Conservation (phyloP, 148 eudicot species). For the Agrostemma githago region DNA sequence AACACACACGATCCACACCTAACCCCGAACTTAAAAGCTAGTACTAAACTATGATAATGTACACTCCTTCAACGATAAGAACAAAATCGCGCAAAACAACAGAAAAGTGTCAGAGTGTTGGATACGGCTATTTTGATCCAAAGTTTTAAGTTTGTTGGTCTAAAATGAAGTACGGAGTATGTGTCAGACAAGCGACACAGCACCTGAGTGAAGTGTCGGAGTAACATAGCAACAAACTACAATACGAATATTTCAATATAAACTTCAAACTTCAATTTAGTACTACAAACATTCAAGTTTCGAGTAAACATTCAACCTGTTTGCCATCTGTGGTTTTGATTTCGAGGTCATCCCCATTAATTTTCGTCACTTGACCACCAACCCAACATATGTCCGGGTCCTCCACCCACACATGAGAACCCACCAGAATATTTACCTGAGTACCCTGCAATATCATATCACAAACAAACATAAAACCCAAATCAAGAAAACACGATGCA, state of each 20-base stretch:
- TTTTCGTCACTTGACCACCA: slow-evolving; percentile 36
- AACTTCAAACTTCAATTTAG: slow-evolving; percentile 1
- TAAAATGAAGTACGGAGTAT: too few relatives aligned
- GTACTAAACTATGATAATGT: background rate
- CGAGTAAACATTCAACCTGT: slow-evolving; percentile 23
- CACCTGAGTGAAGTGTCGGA: too few relatives aligned
- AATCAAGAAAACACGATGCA: background rate
- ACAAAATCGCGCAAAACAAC: background rate
- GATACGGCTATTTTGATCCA: too few relatives aligned
- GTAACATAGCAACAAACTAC: too few relatives aligned
- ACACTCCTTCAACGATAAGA: background rate
- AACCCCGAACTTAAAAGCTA: slow-evolving; percentile 1
- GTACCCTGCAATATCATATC: slow-evolving; percentile 31
- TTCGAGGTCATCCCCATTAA: slow-evolving; percentile 37
- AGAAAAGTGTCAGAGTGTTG: background rate
- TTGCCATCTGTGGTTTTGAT: slow-evolving; percentile 39
- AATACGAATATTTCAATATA: background rate
- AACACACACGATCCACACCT: background rate
- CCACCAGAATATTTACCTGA: slow-evolving; percentile 31
- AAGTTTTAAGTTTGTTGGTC: too few relatives aligned
- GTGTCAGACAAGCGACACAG: too few relatives aligned
- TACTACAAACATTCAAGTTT: background rate
- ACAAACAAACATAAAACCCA: background rate
- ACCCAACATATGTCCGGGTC: slow-evolving; percentile 39
- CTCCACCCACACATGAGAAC: slow-evolving; percentile 45